Evolutionary conservation across 169 alveolate genomes (phyloP), one percentile per base, ranked within the genome.

Genomic region (Fabrea salina): DNA sequence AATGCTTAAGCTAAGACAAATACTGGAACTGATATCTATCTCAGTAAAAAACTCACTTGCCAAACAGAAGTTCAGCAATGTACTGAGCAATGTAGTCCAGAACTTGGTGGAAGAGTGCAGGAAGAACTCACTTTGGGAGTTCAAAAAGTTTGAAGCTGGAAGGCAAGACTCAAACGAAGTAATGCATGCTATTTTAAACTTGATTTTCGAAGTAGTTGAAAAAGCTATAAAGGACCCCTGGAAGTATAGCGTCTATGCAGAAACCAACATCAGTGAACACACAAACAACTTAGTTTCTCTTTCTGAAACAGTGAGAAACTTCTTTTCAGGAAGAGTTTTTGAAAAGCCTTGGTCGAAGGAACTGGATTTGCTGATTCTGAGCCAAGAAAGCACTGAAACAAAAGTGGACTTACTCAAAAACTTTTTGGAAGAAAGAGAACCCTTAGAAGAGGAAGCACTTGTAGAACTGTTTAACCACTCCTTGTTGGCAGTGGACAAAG

Each of bases 261-360:
- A 61, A 8, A 51, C 50, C 1, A 8, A 16, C 22, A n/a, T 35
- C 25, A 16, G 16, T 16, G 39, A 35, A 16, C 50, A 8, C n/a
- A 11, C 11, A 27, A 27, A 61, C 13, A 61, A 61, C 3, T 43
- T 68, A 19, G 41, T 25, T 19, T 68, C 78, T 41, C 44, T 47
- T n/a, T 19, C 66, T 16, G 78, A 43, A 8, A 30, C 57, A 8
- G 32, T 68, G 1, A 22, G 16, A n/a, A 30, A 22, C 2, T 43
- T 68, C n/a, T 47, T 37, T 22, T n/a, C 16, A 25, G 78, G 78
- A n/a, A 22, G 7, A 8, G 37, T 41, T 19, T 64, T 68, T 68
- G 78, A 64, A 68, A 41, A 68, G 5, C 41, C 1, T 16, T 68
- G 78, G 78, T 44, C 13, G 19, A 16, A n/a, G 8, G 64, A 68